phyloP scores from a whole-genome alignment of 805 yeast species.

The Metschnikowia koreensis region DNA sequence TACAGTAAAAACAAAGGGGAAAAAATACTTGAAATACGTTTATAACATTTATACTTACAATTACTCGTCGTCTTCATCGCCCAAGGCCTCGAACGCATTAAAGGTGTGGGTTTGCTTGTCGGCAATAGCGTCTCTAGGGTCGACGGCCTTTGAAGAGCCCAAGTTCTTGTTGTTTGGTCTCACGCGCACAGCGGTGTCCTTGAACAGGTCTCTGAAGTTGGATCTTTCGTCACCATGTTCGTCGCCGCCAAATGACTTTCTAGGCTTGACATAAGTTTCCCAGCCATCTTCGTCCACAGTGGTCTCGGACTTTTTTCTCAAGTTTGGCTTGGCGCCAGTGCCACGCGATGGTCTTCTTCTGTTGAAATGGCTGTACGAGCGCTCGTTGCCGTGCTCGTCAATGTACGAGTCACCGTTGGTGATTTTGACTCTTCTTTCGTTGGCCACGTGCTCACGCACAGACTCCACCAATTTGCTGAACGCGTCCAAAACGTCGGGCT shows the following conservation, averaged over 20 bases:
- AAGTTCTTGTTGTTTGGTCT: slow-evolving; percentile 74
- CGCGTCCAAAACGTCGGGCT: slow-evolving; percentile 60
- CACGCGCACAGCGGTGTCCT: slow-evolving; percentile 50
- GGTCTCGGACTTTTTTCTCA: slow-evolving; percentile 54
- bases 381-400: slow-evolving; percentile 45
- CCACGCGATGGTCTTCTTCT: slow-evolving; percentile 63
- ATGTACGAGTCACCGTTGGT: slow-evolving; percentile 45
- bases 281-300: slow-evolving; percentile 79
- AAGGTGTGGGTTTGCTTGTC: slow-evolving; percentile 64
- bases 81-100: slow-evolving; percentile 82
- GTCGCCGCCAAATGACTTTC: slow-evolving; percentile 48
- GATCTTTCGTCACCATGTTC: slow-evolving; percentile 48
- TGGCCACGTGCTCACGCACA: slow-evolving; percentile 49
- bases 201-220: slow-evolving; percentile 44
- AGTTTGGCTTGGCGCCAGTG: slow-evolving; percentile 41
- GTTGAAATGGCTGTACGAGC: slow-evolving; percentile 46
- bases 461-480: slow-evolving; percentile 66
- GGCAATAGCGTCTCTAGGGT: slow-evolving; percentile 66
- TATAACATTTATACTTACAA: slow-evolving; percentile 12
- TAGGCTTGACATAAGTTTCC: slow-evolving; percentile 59
- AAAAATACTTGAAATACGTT: neutral
- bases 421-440: slow-evolving; percentile 31
- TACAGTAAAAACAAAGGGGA: neutral
- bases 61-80: slow-evolving; percentile 50
- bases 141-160: slow-evolving; percentile 71